These are phyloP conservation scores for Insectozyma bohioensis DNA, from an alignment of 1,139 yeast genomes.

Conservation along the genomic window DNA sequence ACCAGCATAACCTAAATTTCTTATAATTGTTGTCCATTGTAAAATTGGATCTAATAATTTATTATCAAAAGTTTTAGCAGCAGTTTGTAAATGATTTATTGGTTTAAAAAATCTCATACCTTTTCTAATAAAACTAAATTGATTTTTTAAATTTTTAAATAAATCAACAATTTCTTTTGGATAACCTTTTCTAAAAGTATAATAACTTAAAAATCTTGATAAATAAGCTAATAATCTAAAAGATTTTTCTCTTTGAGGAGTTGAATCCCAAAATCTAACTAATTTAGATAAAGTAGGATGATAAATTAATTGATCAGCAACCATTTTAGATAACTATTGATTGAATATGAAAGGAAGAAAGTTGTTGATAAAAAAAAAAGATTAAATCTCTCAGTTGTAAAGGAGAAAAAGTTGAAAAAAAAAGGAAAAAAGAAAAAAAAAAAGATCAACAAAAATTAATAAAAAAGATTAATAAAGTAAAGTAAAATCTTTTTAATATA, in stretches of 20 bases:
- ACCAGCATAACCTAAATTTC: constrained; percentile 73
- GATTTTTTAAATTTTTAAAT: constrained; percentile 53
- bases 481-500: too few relatives aligned
- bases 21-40: constrained; percentile 56
- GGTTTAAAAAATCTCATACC: constrained; percentile 86
- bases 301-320: constrained; percentile 62
- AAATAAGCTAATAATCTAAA: constrained; percentile 81
- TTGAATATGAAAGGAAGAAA: neutral
- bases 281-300: constrained; percentile 73
- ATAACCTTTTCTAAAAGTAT: constrained; percentile 62
- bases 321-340: constrained; percentile 40
- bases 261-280: constrained; percentile 62
- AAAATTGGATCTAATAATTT: constrained; percentile 67
- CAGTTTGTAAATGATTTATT: constrained; percentile 67
- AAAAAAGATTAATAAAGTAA: too few relatives aligned
- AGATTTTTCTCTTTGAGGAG: constrained; percentile 69
- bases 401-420: too few relatives aligned
- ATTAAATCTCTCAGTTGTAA: too few relatives aligned
- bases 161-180: constrained; percentile 48
- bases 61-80: constrained; percentile 68
- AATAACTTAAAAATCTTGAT: constrained; percentile 67
- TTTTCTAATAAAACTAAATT: constrained; percentile 74
- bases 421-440: too few relatives aligned
- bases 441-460: too few relatives aligned
- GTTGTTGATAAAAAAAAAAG: neutral